phyloP scores from a whole-genome alignment of 139 green algal species.

The Chlorella sp. region DNA sequence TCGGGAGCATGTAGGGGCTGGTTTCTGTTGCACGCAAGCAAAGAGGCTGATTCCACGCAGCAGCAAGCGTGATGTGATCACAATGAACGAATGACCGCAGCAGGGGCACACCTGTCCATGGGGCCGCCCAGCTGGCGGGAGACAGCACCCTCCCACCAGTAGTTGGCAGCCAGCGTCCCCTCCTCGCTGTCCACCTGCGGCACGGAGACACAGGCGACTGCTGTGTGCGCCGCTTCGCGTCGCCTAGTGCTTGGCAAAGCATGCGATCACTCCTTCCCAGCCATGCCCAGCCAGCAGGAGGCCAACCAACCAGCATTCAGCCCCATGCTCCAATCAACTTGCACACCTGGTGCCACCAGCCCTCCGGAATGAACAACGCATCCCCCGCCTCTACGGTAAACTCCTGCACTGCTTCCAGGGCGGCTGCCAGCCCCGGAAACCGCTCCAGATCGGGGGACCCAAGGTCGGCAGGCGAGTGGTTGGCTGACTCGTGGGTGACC shows the following conservation, averaged over 20 bases:
- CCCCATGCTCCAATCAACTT: no score
- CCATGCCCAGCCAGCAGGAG: no score
- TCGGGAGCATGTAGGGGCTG: no score
- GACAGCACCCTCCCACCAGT: constrained; percentile 74
- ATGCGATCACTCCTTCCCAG: no score
- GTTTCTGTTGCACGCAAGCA: no score
- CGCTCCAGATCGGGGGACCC: constrained; percentile 46
- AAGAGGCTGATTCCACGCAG: no score
- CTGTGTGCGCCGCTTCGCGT: no score
- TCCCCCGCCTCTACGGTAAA: constrained; percentile 66
- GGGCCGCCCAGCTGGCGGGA: constrained; percentile 28
- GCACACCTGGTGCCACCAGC: constrained; percentile 90
- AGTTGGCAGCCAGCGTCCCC: constrained; percentile 80
- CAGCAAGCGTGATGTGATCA: no score
- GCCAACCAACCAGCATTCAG: no score
- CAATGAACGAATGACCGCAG: no score
- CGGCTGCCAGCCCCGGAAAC: constrained; percentile 52
- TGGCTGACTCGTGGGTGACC: constrained; percentile 62
- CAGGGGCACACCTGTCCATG: constrained; percentile 45
- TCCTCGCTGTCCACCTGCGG: constrained; percentile 59
- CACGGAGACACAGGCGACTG: neutral
- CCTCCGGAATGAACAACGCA: constrained; percentile 91
- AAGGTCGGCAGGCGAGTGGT: constrained; percentile 82
- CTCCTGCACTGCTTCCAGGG: constrained; percentile 4
- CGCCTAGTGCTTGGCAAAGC: no score